Percentiles rank a stretch among this genome's conserved stretches.
Evolutionary conservation across 1,139 yeast genomes (phyloP).

Genomic region (Yarrowia galli): DNA sequence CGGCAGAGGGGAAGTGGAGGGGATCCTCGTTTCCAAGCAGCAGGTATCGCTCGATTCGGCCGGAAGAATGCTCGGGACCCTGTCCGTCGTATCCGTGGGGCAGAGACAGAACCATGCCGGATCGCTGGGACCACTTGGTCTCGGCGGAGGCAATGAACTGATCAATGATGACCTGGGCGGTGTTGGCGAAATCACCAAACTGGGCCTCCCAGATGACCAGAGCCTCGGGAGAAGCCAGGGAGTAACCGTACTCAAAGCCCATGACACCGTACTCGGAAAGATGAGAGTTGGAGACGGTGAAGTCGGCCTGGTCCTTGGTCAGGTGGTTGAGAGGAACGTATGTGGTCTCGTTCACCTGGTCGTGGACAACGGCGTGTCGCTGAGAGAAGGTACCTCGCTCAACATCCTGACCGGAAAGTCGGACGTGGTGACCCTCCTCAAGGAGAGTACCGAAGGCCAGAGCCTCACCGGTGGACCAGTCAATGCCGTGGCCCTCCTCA

Average conservation of each 20-base stretch:
- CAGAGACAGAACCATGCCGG: constrained; percentile 91
- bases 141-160: constrained; percentile 98
- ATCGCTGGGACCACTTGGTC: constrained; percentile 98
- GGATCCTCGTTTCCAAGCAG: constrained; percentile 97
- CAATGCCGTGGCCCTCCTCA: constrained; percentile 91
- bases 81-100: constrained; percentile 99
- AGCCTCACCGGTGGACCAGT: constrained; percentile 99
- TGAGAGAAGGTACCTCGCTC: constrained; percentile 99
- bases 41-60: constrained; percentile 95
- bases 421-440: constrained; percentile 93
- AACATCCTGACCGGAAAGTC: constrained; percentile 99
- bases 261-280: constrained; percentile 98
- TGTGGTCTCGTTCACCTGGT: constrained; percentile 83
- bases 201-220: constrained; percentile 99
- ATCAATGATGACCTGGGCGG: constrained; percentile 97
- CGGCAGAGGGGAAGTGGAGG: constrained; percentile 87
- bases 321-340: constrained; percentile 86
- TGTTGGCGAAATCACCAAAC: constrained; percentile 99
- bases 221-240: constrained; percentile 95
- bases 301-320: constrained; percentile 82
- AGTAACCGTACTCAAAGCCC: constrained; percentile 99
- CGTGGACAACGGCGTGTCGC: constrained; percentile 98
- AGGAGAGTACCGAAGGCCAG: constrained; percentile 94
- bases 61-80: constrained; percentile 99
- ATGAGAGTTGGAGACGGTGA: constrained; percentile 92